phyloP scores from a whole-genome alignment of 306 rosid species.

The Sechiopsis laciniata region DNA sequence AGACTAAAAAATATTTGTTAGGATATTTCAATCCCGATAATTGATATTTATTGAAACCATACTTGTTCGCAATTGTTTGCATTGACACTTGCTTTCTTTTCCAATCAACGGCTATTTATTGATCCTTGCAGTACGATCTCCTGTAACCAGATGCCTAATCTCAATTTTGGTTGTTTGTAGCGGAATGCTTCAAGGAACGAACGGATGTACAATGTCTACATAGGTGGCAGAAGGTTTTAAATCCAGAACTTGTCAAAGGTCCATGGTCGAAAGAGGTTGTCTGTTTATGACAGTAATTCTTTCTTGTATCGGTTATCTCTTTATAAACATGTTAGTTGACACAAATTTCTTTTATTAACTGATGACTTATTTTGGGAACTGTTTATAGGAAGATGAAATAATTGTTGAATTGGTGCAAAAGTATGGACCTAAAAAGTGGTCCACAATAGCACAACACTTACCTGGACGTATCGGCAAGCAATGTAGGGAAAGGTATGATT shows the following conservation, averaged over 20 bases:
- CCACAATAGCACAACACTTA: slow-evolving; percentile 88
- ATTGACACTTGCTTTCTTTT: neutral
- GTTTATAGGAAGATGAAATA: slow-evolving; percentile 79
- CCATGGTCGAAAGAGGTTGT: slow-evolving; percentile 91
- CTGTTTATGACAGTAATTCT: slow-evolving; percentile 17
- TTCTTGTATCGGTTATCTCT: neutral
- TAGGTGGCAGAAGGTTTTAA: too few relatives aligned
- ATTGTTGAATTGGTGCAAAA: slow-evolving; percentile 68
- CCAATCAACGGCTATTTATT: neutral
- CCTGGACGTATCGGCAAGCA: slow-evolving; percentile 99
- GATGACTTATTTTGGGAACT: slow-evolving; percentile 10
- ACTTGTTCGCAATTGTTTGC: slow-evolving; percentile 14
- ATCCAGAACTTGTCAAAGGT: too few relatives aligned
- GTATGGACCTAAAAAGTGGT: slow-evolving; percentile 98
- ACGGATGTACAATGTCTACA: too few relatives aligned
- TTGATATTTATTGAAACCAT: neutral
- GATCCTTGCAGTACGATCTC: slow-evolving; percentile 1
- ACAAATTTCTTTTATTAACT: neutral
- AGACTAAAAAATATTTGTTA: neutral
- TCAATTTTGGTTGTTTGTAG: slow-evolving; percentile 42
- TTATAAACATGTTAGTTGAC: neutral
- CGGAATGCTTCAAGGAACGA: slow-evolving; percentile 98
- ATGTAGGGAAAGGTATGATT: slow-evolving; percentile 93
- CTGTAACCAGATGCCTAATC: slow-evolving; percentile 26
- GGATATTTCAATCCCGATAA: neutral